Evolutionary conservation across 2,329 filamentous ascomycete genomes (phyloP), one percentile per base, ranked within the genome.

Genomic region (Fusarium algeriense): DNA sequence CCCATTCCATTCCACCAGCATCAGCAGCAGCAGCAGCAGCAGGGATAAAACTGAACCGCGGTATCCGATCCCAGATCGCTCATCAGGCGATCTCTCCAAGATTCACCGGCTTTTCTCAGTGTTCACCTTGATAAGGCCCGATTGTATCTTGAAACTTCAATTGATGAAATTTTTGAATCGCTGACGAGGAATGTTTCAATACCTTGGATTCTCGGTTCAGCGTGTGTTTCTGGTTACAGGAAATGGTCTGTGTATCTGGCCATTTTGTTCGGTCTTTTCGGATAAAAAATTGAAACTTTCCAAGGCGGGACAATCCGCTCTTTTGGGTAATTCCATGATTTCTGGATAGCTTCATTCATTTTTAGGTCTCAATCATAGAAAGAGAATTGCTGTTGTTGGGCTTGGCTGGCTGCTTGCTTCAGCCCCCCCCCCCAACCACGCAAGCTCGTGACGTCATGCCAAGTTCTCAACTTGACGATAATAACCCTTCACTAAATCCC

Each of bases 371-470:
- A n/a, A 10, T 53, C n/a, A 19, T 19, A 9, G 15, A 30, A 28
- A 30, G 9, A 14, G 6, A 44, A 28, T 15, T 44, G 26, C 3
- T 35, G 37, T 50, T 40, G 32, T 50, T 40, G 32, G 35, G 41
- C 62, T 66, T 52, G 23, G 23, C 62, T 52, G 23, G 23, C 62
- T 64, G 23, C 19, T 35, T 26, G 34, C 53, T 32, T 17, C 55
- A 67, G 64, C 64, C 64, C 23, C 23, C 23, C 20, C 3, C 67
- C 64, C 10, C n/a, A 43, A 57, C 56, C 64, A 11, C 64, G 64
- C 63, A 67, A 67, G 57, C 64, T 30, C 19, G 14, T 67, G 64
- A 67, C 64, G 64, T 68, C 57, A 67, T 67, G 64, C 64, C 64
- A 67, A 68, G 64, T 68, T n/a, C 7, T 50, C 30, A 32, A 56